Evolutionary conservation across 495 filamentous ascomycete species (phyloP), one percentile per base, ranked within the genome.

Genomic region (Niebla homalea): DNA sequence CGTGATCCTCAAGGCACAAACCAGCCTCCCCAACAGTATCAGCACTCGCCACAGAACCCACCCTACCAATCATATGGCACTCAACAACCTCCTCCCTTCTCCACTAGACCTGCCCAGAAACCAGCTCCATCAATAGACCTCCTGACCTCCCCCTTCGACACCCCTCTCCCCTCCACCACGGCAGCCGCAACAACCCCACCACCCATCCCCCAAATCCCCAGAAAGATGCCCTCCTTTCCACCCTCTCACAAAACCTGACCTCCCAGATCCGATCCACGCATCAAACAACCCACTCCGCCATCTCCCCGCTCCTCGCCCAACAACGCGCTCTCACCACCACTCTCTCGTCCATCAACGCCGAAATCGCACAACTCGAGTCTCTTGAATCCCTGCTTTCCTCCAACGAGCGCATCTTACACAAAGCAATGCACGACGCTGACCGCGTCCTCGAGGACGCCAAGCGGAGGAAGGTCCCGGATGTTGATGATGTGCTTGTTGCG

Each of bases 121-220:
- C 50, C 64, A 6, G 58, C 68, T 40, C 79, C 83, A 0, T 75
- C 78, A 1, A 74, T 74, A 0, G 81, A 94, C 58, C 74, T 94
- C 43, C 83, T 76, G 60, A 84, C 74, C 54, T 87, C 68, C 51
- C 79, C 70, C 49, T 87, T 83, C 52, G 78, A 81, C 43, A 64
- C 79, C 18, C 65, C 82, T 43, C 73, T 89, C 29, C 81, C 86
- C 11, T 64, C 78, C 10, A 66, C 77, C 41, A 62, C 66, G 4
- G 57, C 62, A 29, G 54, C 68, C 36, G 64, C 73, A 7, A 63
- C 77, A 39, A 72, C 80, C 25, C 79, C 85, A 0, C 90, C 90
- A 0, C 90, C 89, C 11, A 86, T 94, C 46, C 92, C 92, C 90
- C 88, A 1, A 98, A 98, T 62, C 92, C 92, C 6, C 88, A 98